Evolutionary conservation across 2,329 filamentous ascomycete genomes (phyloP).

Genomic region (Verticillium alfalfae): DNA sequence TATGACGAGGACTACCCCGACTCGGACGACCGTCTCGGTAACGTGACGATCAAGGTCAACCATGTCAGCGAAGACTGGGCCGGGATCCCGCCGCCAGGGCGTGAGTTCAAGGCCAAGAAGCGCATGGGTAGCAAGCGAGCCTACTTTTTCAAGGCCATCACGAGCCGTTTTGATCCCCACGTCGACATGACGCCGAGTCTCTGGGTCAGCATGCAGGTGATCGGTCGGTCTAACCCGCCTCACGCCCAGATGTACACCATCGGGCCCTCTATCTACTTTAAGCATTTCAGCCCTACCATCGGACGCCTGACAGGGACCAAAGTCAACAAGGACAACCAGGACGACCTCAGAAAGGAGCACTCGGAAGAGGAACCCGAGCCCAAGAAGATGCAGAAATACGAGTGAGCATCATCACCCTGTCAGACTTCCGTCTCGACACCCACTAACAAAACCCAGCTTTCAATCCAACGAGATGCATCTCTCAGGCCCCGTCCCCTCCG

Average conservation of each 20-base stretch:
- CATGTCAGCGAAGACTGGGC: conserved; percentile 60
- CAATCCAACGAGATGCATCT: conserved; percentile 91
- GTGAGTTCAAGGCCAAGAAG: conserved; percentile 71
- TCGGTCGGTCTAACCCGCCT: conserved; percentile 68
- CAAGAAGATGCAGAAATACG: conserved; percentile 63
- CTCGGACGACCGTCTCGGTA: conserved; percentile 81
- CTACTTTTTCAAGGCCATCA: conserved; percentile 66
- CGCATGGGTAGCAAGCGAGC: conserved; percentile 82
- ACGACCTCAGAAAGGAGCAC: conserved; percentile 27
- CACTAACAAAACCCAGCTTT: conserved; percentile 51
- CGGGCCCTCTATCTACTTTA: conserved; percentile 69
- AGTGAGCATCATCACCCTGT: conserved; percentile 46
- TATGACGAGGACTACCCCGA: conserved; percentile 89
- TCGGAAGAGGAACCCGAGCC: conserved; percentile 35
- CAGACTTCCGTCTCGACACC: too few species aligned
- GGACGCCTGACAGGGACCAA: conserved; percentile 73
- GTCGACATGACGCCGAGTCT: conserved; percentile 66
- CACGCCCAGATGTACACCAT: conserved; percentile 72
- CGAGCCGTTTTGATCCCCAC: conserved; percentile 54
- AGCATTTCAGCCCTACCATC: conserved; percentile 85
- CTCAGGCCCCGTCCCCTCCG: conserved; percentile 70
- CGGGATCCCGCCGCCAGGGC: conserved; percentile 55
- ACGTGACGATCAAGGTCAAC: conserved; percentile 66
- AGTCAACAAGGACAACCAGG: conserved; percentile 53
- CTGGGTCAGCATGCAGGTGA: conserved; percentile 68